Conservation (phyloP, 2,329 filamentous ascomycete species). For the Aspergillus jensenii region DNA sequence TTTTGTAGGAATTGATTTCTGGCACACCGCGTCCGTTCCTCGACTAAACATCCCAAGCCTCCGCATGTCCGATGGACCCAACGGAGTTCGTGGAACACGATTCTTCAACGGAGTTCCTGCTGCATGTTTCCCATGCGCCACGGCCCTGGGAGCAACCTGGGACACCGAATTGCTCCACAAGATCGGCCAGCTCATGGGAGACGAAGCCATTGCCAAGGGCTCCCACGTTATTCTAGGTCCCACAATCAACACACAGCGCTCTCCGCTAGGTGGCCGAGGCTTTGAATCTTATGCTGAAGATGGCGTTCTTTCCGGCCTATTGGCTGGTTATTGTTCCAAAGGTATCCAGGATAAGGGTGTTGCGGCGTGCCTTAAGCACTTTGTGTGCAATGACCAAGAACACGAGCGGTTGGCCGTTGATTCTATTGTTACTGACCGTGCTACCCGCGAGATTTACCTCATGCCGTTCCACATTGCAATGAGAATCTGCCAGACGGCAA, state of each 20-base stretch:
- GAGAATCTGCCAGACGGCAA: slow-evolving; percentile 54
- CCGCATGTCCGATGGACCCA: slow-evolving; percentile 69
- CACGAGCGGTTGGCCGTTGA: slow-evolving; percentile 45
- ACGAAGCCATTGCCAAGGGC: slow-evolving; percentile 71
- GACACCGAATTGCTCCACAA: slow-evolving; percentile 68
- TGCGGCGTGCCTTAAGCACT: slow-evolving; percentile 73
- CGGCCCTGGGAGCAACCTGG: slow-evolving; percentile 78
- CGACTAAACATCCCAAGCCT: slow-evolving; percentile 64
- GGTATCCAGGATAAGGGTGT: slow-evolving; percentile 73
- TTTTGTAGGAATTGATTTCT: slow-evolving; percentile 56
- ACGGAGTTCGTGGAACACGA: slow-evolving; percentile 66
- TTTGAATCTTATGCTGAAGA: slow-evolving; percentile 89
- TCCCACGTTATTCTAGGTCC: slow-evolving; percentile 73
- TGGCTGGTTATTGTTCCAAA: slow-evolving; percentile 70
- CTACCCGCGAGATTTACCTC: slow-evolving; percentile 63
- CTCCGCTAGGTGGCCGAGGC: slow-evolving; percentile 78
- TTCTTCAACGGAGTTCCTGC: slow-evolving; percentile 70
- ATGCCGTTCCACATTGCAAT: slow-evolving; percentile 64
- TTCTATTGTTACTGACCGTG: slow-evolving; percentile 50
- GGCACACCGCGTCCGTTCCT: slow-evolving; percentile 66
- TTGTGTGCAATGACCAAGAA: slow-evolving; percentile 50
- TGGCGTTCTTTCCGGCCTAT: slow-evolving; percentile 70
- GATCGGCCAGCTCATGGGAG: slow-evolving; percentile 69
- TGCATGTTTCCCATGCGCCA: slow-evolving; percentile 75
- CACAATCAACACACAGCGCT: slow-evolving; percentile 78